Evolutionary conservation across 2,329 filamentous ascomycete species (phyloP).

Genomic region (Ascochyta fabae): DNA sequence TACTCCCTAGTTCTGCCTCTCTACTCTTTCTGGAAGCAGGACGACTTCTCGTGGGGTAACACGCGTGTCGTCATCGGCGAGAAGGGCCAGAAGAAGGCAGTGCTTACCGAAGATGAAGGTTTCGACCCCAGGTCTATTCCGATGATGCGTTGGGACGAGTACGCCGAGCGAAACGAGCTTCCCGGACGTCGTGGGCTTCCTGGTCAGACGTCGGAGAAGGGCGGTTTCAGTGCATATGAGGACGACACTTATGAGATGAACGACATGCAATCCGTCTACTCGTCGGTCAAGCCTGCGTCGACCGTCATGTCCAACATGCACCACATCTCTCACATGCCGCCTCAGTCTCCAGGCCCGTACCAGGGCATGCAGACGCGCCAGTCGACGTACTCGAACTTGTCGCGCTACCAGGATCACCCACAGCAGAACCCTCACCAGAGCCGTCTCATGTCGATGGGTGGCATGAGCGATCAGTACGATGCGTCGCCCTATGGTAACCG

Average conservation of each 20-base stretch:
- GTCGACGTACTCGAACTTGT: constrained; percentile 72
- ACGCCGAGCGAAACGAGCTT: constrained; percentile 83
- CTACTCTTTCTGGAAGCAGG: constrained; percentile 99
- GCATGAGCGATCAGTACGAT: constrained; percentile 55
- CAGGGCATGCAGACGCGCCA: constrained; percentile 70
- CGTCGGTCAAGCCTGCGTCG: constrained; percentile 82
- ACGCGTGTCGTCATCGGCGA: constrained; percentile 97
- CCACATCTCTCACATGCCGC: constrained; percentile 77
- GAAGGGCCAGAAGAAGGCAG: constrained; percentile 86
- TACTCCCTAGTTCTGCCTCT: constrained; percentile 90
- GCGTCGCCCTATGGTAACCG: constrained; percentile 49
- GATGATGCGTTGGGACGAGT: constrained; percentile 96
- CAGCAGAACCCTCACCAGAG: constrained; percentile 60
- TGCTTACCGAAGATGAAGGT: constrained; percentile 79
- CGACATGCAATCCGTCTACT: constrained; percentile 96
- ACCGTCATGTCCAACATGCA: constrained; percentile 88
- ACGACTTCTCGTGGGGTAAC: constrained; percentile 99
- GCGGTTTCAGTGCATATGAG: constrained; percentile 65
- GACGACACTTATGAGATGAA: constrained; percentile 93
- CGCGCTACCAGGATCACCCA: constrained; percentile 69
- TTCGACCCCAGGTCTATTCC: constrained; percentile 95
- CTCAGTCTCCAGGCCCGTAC: constrained; percentile 75
- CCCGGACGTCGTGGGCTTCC: constrained; percentile 82
- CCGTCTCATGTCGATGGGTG: constrained; percentile 67
- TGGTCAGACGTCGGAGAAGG: constrained; percentile 63